Evolutionary conservation across 768 basidiomycete genomes (phyloP), one percentile per base, ranked within the genome.

Genomic region (Kwoniella mangroviensis): DNA sequence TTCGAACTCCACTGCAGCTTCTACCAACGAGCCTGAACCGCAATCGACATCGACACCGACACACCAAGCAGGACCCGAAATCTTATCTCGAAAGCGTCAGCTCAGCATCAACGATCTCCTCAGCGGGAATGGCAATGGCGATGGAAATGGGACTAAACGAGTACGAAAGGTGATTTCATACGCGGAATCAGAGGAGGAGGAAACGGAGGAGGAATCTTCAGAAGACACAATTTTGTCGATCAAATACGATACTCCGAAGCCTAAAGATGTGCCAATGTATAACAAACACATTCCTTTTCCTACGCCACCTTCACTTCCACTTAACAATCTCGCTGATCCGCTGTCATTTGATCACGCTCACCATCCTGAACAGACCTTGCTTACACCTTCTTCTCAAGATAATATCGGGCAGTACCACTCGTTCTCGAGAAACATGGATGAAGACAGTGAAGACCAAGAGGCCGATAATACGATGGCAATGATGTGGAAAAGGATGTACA

Each of bases 401-500:
- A 0, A 34, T 34, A 34, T 34, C 9, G 34, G 34, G 34, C 34
- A 34, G 34, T 34, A 34, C 34, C 34, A 34, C 4, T 34, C 34
- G 34, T 34, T 34, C 34, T 7, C 34, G 34, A 0, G 34, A 34
- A 34, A 0, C 9, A 0, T 0, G 34, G 58, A 60, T 17, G 58
- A 21, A 21, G 58, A 60, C n/a, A 1, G 22, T 42, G 41, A 42
- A n/a, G 41, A 60, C 2, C 34, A 41, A 17, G 58, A 22, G 3
- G n/a, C 17, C 19, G 21, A 60, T 41, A n/a, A 60, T 9, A 41
- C 41, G 10, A 60, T 26, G 22, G 58, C 58, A 42, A 9, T 26
- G 17, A 60, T 60, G 58, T 60, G 58, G 58, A 60, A 60, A 42
- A 34, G 58, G 15, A 60, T 60, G 58, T 60, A 60, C 21, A 22